phyloP scores from a whole-genome alignment of 306 rosid genomes.

The Cucumis hystrix region DNA sequence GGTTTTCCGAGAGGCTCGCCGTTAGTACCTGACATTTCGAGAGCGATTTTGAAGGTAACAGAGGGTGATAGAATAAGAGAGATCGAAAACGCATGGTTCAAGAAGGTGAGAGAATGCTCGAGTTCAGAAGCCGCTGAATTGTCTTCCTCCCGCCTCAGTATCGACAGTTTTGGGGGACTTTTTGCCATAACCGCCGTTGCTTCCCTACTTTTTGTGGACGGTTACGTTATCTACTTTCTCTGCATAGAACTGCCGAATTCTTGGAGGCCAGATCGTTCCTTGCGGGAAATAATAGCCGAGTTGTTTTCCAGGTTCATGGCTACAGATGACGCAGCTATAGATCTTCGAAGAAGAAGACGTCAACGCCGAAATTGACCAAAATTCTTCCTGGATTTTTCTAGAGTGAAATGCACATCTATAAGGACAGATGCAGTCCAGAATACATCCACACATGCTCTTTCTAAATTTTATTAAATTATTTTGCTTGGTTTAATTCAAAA shows the following conservation, averaged over 20 bases:
- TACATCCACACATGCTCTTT: too few relatives aligned
- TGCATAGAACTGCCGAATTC: neutral
- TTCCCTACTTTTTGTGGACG: neutral
- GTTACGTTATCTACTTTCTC: neutral
- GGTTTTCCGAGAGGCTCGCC: constrained; percentile 17
- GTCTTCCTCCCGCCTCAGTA: constrained; percentile 16
- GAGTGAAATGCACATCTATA: too few relatives aligned
- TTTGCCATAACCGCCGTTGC: neutral
- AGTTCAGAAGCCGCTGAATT: neutral
- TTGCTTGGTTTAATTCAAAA: too few relatives aligned
- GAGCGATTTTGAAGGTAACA: constrained; percentile 6
- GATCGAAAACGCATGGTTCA: constrained; percentile 7
- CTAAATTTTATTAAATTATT: too few relatives aligned
- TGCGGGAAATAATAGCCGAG: too few relatives aligned
- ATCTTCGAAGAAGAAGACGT: too few relatives aligned
- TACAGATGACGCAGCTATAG: too few relatives aligned
- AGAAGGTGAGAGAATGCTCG: neutral
- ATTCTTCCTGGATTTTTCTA: too few relatives aligned
- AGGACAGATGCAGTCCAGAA: too few relatives aligned
- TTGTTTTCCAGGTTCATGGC: too few relatives aligned
- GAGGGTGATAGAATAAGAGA: constrained; percentile 1
- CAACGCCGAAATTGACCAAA: too few relatives aligned
- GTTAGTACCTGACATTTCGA: constrained; percentile 10
- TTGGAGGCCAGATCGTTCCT: too few relatives aligned
- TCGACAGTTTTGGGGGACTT: constrained; percentile 28